Evolutionary conservation across 331 rosid genomes (phyloP), one percentile per base, ranked within the genome.

Genomic region (Spiraea crenata): DNA sequence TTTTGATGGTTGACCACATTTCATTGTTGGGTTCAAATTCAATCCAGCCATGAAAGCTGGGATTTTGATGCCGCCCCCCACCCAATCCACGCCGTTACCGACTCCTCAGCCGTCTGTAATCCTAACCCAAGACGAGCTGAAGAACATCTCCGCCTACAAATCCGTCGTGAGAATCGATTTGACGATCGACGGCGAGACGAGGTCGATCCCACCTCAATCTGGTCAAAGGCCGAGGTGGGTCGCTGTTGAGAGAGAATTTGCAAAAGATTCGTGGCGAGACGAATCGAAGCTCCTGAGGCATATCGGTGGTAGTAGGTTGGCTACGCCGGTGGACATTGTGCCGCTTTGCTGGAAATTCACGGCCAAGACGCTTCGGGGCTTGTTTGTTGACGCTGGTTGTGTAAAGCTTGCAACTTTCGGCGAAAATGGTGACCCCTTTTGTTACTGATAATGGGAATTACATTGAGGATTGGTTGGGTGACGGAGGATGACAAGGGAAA

Each of bases 181-280:
- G 12, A 88, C 96, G 2, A 90, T 92, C 54, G 98, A 90, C 37
- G 96, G 96, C 6, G 96, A 11, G 98, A 92, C 3, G 96, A 92
- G 75, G 98, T 92, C n/a, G 98, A 90, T 46, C 98, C 96, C 42
- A 35, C 39, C 75, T 92, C 50, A 92, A 90, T 71, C 42, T 90
- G 42, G 96, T 92, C 2, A 92, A 92, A 60, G 98, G 98, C 7
- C 95, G 98, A n/a, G 98, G 98, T 41, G 98, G 98, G 5, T 92
- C 96, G 9, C 93, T 92, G 15, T 35, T 88, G 38, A 76, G 96
- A 8, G 98, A 92, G 60, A 92, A 92, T 86, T 0, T 85, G 96
- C 42, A 82, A 78, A 73, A 88, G 84, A 66, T 92, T 92, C 9
- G 74, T 92, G 4, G 92, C 85, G 1, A 88, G 96, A 92, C 39